Evolutionary conservation across 768 basidiomycete genomes (phyloP).

Genomic region (Xanthoconium stramineum): DNA sequence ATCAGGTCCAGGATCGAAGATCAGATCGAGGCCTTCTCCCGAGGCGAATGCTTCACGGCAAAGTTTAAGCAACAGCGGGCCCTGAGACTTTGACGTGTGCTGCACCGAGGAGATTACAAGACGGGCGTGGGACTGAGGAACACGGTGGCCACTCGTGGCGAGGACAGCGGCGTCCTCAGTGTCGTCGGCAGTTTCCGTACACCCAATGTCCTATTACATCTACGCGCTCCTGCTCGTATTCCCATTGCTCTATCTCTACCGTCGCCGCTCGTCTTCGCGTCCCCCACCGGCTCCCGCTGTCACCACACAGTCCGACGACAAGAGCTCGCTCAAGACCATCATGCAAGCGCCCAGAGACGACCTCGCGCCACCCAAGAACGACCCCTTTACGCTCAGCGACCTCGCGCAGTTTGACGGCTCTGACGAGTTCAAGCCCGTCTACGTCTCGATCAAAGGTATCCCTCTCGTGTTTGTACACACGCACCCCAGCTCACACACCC

Average conservation of each 20-base stretch:
- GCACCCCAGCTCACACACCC: slow-evolving; percentile 23
- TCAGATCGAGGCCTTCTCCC: slow-evolving; percentile 22
- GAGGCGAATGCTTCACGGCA: slow-evolving; percentile 22
- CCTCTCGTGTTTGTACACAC: neutral
- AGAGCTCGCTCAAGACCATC: slow-evolving; percentile 49
- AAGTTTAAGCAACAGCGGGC: slow-evolving; percentile 2
- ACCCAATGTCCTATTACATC: slow-evolving; percentile 16
- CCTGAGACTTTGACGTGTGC: slow-evolving; percentile 16
- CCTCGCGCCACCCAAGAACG: slow-evolving; percentile 69
- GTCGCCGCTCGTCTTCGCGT: neutral
- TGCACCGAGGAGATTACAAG: neutral
- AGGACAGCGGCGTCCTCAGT: too few relatives aligned
- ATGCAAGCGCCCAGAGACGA: slow-evolving; percentile 67
- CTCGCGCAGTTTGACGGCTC: slow-evolving; percentile 72
- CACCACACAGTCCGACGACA: slow-evolving; percentile 20
- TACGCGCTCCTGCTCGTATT: slow-evolving; percentile 32
- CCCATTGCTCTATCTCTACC: slow-evolving; percentile 28
- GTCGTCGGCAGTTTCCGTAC: too few relatives aligned
- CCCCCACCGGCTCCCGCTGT: neutral
- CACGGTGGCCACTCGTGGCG: neutral
- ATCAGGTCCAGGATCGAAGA: slow-evolving; percentile 32
- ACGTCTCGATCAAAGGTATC: slow-evolving; percentile 88
- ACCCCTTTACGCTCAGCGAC: slow-evolving; percentile 69
- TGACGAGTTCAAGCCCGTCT: slow-evolving; percentile 66
- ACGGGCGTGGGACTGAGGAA: neutral